These are phyloP conservation scores for Alternaria triticimaculans DNA, from an alignment of 2,329 filamentous ascomycete species.

Conservation along the genomic window DNA sequence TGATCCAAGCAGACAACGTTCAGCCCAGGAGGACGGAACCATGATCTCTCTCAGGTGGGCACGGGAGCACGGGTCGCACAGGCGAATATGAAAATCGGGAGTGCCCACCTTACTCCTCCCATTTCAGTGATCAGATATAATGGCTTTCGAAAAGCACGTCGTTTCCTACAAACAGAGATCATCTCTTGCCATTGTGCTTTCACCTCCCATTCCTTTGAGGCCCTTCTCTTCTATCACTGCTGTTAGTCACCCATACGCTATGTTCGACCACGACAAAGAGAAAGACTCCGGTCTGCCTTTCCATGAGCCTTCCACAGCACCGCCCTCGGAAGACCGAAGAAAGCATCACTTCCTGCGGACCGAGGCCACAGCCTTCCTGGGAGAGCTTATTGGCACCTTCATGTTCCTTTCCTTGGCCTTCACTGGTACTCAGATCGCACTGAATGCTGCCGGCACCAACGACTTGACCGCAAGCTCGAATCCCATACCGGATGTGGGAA, in stretches of 20 bases:
- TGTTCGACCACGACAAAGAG: slow-evolving; percentile 16
- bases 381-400: slow-evolving; percentile 56
- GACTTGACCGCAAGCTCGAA: slow-evolving; percentile 30
- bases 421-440: slow-evolving; percentile 55
- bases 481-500: slow-evolving; percentile 20
- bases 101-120: slow-evolving; percentile 1
- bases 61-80: not conserved
- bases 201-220: not conserved
- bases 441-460: slow-evolving; percentile 46
- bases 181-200: not conserved
- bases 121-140: slow-evolving; percentile 5
- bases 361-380: slow-evolving; percentile 39
- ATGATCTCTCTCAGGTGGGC: not conserved
- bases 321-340: slow-evolving; percentile 7
- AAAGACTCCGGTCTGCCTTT: slow-evolving; percentile 12
- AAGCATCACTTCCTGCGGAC: slow-evolving; percentile 16
- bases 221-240: slow-evolving; percentile 1
- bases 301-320: slow-evolving; percentile 18
- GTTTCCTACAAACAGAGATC: not conserved
- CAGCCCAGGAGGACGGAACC: not conserved
- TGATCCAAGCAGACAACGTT: not conserved
- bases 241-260: slow-evolving; percentile 1
- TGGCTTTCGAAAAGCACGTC: slow-evolving; percentile 1
- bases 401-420: slow-evolving; percentile 52
- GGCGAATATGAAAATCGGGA: slow-evolving; percentile 4